Conservation (phyloP, 1,284 basidiomycete species). For the Fomitopsis palustris region DNA sequence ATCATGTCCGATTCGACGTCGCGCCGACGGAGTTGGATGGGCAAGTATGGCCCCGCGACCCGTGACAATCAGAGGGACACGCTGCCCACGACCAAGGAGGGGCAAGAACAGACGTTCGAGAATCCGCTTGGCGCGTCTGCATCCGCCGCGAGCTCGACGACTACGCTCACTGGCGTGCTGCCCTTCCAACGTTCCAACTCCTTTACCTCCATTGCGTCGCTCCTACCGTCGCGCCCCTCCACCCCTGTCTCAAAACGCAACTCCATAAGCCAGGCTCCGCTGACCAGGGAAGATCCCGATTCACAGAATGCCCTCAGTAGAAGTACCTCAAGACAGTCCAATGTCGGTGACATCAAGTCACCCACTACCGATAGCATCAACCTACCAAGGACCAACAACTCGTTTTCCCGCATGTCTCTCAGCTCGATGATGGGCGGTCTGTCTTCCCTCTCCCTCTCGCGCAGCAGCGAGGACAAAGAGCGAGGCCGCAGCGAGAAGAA, state of each 20-base stretch:
- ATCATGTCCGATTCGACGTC: slow-evolving; percentile 24
- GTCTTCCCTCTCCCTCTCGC: slow-evolving; percentile 55
- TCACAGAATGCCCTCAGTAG: slow-evolving; percentile 49
- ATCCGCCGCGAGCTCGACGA: slow-evolving; percentile 14
- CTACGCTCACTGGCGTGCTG: slow-evolving; percentile 13
- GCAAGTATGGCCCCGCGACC: slow-evolving; percentile 23
- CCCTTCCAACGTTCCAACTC: slow-evolving; percentile 28
- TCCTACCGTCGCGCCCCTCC: slow-evolving; percentile 27
- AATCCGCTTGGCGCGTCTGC: slow-evolving; percentile 16
- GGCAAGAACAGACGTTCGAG: slow-evolving; percentile 29
- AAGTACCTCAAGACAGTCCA: slow-evolving; percentile 38
- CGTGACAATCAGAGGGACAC: slow-evolving; percentile 23
- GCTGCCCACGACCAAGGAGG: slow-evolving; percentile 32
- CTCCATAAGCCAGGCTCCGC: slow-evolving; percentile 25
- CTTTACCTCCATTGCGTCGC: slow-evolving; percentile 27
- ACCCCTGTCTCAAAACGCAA: slow-evolving; percentile 30
- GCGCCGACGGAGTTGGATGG: slow-evolving; percentile 28
- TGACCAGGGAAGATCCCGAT: slow-evolving; percentile 40
- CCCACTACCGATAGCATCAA: slow-evolving; percentile 28
- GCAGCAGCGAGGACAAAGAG: slow-evolving; percentile 40
- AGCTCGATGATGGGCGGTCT: slow-evolving; percentile 70
- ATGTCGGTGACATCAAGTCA: slow-evolving; percentile 14
- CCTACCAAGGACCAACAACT: slow-evolving; percentile 25
- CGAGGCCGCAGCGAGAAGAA: slow-evolving; percentile 52
- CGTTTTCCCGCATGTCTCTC: slow-evolving; percentile 60